Evolutionary conservation across 179 eudicot species (phyloP).

Genomic region (Silene vulgaris): DNA sequence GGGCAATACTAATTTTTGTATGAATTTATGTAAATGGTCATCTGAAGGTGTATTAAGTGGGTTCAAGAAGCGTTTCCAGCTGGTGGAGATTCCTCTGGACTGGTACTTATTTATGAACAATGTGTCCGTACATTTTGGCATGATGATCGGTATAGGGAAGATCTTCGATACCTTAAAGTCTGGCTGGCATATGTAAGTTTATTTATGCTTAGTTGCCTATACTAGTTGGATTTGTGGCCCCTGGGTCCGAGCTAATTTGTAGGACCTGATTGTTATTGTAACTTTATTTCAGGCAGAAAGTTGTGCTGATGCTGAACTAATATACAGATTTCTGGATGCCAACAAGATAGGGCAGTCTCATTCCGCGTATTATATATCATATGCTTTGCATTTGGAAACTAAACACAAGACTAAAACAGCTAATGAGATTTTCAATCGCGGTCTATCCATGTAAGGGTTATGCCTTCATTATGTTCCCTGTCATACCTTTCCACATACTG

Average conservation of each 20-base stretch:
- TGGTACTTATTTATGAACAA: conserved; percentile 72
- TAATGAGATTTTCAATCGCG: conserved; percentile 66
- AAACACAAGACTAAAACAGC: conserved; percentile 76
- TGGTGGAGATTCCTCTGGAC: conserved; percentile 82
- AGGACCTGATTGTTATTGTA: neutral
- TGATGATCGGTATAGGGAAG: conserved; percentile 65
- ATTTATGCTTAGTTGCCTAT: neutral
- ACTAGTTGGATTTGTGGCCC: neutral
- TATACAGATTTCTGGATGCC: conserved; percentile 76
- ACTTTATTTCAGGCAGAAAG: conserved; percentile 73
- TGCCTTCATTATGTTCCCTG: neutral
- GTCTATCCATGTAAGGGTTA: conserved; percentile 59
- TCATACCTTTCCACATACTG: neutral
- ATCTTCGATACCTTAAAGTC: conserved; percentile 78
- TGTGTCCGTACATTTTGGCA: conserved; percentile 95
- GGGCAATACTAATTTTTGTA: neutral
- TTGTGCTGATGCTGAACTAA: conserved; percentile 87
- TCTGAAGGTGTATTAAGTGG: conserved; percentile 85
- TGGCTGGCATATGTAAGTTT: conserved; percentile 86
- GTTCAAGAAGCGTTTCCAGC: conserved; percentile 92
- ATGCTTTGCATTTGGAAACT: conserved; percentile 73
- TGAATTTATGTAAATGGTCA: neutral
- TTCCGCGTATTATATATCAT: conserved; percentile 61
- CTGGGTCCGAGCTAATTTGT: neutral
- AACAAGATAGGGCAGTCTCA: conserved; percentile 77